Conservation (phyloP, 1,284 basidiomycete genomes). For the Malassezia cuniculi region DNA sequence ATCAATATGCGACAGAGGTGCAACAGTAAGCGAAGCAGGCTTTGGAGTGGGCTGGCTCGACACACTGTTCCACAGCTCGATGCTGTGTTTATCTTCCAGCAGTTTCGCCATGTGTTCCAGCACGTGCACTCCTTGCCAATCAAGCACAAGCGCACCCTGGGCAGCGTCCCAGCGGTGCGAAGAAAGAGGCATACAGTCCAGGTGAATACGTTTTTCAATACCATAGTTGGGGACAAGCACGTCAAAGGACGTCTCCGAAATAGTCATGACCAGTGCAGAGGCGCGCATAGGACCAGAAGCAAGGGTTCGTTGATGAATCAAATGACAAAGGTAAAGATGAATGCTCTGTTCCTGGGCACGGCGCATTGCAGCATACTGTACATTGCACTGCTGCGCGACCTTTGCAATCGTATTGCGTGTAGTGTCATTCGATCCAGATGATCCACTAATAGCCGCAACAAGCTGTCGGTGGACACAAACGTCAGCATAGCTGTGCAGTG, state of each 20-base stretch:
- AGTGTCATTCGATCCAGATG: not conserved
- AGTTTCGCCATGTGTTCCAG: constrained; percentile 86
- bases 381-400: constrained; percentile 62
- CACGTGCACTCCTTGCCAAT: constrained; percentile 58
- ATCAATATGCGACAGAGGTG: constrained; percentile 24
- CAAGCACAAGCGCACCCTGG: constrained; percentile 71
- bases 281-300: constrained; percentile 80
- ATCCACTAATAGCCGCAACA: constrained; percentile 60
- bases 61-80: constrained; percentile 22
- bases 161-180: constrained; percentile 91
- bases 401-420: constrained; percentile 59
- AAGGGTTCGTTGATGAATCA: constrained; percentile 81
- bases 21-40: constrained; percentile 27
- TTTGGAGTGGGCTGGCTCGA: constrained; percentile 26
- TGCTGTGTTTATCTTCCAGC: constrained; percentile 54
- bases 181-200: constrained; percentile 81
- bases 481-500: constrained; percentile 62
- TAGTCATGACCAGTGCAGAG: constrained; percentile 79
- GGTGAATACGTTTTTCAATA: constrained; percentile 94
- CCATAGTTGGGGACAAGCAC: constrained; percentile 84
- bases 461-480: constrained; percentile 91
- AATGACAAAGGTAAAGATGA: constrained; percentile 84
- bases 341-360: constrained; percentile 91
- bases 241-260: constrained; percentile 90
- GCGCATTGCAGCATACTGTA: constrained; percentile 74